phyloP scores from a whole-genome alignment of 805 yeast genomes.

The Candida maris region DNA sequence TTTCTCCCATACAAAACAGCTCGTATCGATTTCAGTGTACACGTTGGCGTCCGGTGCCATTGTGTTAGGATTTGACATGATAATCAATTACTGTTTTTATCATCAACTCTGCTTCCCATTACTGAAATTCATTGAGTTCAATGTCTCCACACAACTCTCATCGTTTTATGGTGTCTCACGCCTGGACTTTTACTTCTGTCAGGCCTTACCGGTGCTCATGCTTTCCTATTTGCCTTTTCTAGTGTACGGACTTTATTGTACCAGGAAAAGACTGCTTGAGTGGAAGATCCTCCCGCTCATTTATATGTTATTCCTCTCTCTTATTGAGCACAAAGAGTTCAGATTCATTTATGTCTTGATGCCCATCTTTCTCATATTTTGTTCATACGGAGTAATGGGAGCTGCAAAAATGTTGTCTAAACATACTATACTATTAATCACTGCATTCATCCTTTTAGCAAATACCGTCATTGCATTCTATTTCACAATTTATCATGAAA shows the following conservation, averaged over 20 bases:
- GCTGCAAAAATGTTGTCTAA: conserved; percentile 6
- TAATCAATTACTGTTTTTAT: conserved; percentile 61
- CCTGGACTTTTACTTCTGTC: conserved; percentile 78
- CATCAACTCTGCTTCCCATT: conserved; percentile 56
- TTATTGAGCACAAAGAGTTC: conserved; percentile 82
- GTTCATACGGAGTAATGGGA: conserved; percentile 38
- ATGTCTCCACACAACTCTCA: conserved; percentile 68
- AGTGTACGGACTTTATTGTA: conserved; percentile 37
- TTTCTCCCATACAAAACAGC: conserved; percentile 1
- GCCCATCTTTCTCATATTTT: conserved; percentile 60
- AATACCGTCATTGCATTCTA: conserved; percentile 19
- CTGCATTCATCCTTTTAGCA: conserved; percentile 5
- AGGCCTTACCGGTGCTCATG: conserved; percentile 75
- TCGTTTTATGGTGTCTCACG: conserved; percentile 83
- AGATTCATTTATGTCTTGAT: conserved; percentile 83
- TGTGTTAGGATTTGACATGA: conserved; percentile 36
- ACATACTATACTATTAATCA: conserved; percentile 6
- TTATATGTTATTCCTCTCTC: conserved; percentile 56
- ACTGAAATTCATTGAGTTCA: conserved; percentile 70
- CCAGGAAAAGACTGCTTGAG: conserved; percentile 10
- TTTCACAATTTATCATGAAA: conserved; percentile 71
- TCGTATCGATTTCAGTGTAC: conserved; percentile 5
- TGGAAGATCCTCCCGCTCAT: conserved; percentile 29
- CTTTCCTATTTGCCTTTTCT: conserved; percentile 65
- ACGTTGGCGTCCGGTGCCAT: conserved; percentile 6